Evolutionary conservation across 768 basidiomycete genomes (phyloP).

Genomic region (Boletales sp.): DNA sequence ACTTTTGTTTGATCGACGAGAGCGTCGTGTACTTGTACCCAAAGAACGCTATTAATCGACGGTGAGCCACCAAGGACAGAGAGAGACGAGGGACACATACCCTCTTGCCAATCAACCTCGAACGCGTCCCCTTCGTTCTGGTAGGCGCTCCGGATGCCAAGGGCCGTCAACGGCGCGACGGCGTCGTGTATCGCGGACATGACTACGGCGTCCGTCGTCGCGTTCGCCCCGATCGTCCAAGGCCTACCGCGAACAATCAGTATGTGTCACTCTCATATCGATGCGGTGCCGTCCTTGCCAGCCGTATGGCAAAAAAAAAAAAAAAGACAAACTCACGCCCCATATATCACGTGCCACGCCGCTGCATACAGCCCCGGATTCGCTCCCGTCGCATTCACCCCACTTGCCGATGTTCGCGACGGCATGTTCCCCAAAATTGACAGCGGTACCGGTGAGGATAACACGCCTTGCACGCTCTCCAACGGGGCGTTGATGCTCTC

Average conservation of each 20-base stretch:
- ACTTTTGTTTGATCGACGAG: conserved; percentile 17
- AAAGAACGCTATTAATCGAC: conserved; percentile 14
- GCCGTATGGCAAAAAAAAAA: not conserved
- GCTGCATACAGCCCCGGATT: conserved; percentile 16
- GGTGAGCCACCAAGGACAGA: not conserved
- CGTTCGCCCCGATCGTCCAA: no score
- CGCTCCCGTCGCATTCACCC: conserved; percentile 9
- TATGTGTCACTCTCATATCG: no score
- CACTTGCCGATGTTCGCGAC: not conserved
- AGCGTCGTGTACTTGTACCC: conserved; percentile 18
- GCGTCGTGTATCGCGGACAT: conserved; percentile 6
- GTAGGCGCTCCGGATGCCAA: conserved; percentile 20
- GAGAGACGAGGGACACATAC: not conserved
- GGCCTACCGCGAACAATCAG: no score
- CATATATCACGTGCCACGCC: conserved; percentile 11
- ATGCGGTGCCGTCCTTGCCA: no score
- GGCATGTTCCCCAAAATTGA: conserved; percentile 8
- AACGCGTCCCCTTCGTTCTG: conserved; percentile 21
- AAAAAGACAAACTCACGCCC: conserved; percentile 5
- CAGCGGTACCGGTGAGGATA: not conserved
- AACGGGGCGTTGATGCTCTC: not conserved
- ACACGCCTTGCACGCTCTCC: not conserved
- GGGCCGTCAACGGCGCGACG: conserved; percentile 7
- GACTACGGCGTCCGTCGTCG: not conserved
- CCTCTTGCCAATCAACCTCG: conserved; percentile 18